These are phyloP conservation scores for Coccinonectria pachysandricola DNA, from an alignment of 2,329 filamentous ascomycete genomes.

Conservation along the genomic window DNA sequence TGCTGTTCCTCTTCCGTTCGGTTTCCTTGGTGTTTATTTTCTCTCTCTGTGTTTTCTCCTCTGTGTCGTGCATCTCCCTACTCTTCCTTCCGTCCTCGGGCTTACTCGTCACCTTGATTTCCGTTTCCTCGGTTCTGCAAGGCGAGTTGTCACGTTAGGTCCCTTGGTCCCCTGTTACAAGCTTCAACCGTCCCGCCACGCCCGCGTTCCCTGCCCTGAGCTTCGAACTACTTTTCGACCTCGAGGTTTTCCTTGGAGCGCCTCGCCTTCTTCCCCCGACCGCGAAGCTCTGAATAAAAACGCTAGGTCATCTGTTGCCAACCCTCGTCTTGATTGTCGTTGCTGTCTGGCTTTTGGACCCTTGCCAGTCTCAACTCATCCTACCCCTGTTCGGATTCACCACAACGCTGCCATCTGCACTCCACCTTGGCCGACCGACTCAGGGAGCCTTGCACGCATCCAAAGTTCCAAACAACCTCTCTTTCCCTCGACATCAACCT, in stretches of 20 bases:
- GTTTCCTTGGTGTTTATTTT: conserved; percentile 16
- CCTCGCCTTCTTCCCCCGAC: neutral
- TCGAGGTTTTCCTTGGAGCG: neutral
- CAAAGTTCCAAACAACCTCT: conserved; percentile 10
- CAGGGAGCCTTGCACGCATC: conserved; percentile 17
- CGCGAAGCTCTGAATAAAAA: neutral
- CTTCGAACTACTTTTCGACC: too few species aligned
- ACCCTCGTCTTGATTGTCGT: too few species aligned
- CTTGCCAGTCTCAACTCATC: conserved; percentile 12
- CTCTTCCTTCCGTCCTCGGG: conserved; percentile 4
- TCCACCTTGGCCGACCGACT: conserved; percentile 19
- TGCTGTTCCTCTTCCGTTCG: conserved; percentile 12
- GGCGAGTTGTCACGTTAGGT: conserved; percentile 2
- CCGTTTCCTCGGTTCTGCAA: conserved; percentile 4
- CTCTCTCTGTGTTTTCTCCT: conserved; percentile 7
- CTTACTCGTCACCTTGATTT: conserved; percentile 5
- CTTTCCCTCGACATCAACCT: conserved; percentile 9
- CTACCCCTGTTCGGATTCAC: conserved; percentile 9
- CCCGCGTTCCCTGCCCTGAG: conserved; percentile 5
- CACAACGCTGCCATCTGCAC: too few species aligned
- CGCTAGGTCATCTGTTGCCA: neutral
- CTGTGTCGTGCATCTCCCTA: conserved; percentile 4
- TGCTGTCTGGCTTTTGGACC: conserved; percentile 9
- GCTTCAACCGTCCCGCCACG: conserved; percentile 5
- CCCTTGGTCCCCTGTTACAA: conserved; percentile 1